Evolutionary conservation across 352 stramenopile species (phyloP).

Genomic region (Phytophthora litchii): DNA sequence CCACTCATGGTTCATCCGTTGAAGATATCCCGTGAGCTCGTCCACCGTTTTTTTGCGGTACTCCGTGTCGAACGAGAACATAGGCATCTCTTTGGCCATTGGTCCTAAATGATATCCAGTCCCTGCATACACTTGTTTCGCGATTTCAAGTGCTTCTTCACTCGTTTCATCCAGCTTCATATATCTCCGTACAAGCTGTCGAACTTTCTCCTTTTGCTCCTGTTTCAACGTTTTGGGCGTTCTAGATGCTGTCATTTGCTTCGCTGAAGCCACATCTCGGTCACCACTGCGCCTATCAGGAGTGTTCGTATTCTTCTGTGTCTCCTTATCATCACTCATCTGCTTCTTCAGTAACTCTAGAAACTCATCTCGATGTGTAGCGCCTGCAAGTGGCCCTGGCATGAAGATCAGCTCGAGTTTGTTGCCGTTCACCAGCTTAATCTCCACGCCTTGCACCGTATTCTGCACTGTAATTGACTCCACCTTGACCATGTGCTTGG

Average conservation of each 20-base stretch:
- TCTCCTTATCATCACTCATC: constrained; percentile 5
- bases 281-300: not conserved
- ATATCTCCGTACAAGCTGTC: constrained; percentile 51
- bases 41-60: constrained; percentile 54
- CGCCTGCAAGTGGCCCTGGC: constrained; percentile 35
- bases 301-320: not conserved
- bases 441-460: constrained; percentile 42
- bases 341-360: constrained; percentile 33
- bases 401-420: constrained; percentile 70
- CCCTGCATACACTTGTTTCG: constrained; percentile 45
- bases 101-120: constrained; percentile 60
- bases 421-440: constrained; percentile 39
- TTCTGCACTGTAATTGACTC: constrained; percentile 50
- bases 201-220: constrained; percentile 27
- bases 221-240: not conserved
- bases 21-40: constrained; percentile 42
- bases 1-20: constrained; percentile 64
- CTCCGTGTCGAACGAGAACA: constrained; percentile 43
- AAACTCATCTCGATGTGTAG: constrained; percentile 52
- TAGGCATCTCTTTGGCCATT: constrained; percentile 29
- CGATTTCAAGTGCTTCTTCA: constrained; percentile 48
- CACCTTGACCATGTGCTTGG: constrained; percentile 33
- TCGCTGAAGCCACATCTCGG: not conserved
- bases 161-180: constrained; percentile 41
- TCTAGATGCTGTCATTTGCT: too few species aligned